phyloP scores from a whole-genome alignment of 352 stramenopile species.

The Pythium chondricola region DNA sequence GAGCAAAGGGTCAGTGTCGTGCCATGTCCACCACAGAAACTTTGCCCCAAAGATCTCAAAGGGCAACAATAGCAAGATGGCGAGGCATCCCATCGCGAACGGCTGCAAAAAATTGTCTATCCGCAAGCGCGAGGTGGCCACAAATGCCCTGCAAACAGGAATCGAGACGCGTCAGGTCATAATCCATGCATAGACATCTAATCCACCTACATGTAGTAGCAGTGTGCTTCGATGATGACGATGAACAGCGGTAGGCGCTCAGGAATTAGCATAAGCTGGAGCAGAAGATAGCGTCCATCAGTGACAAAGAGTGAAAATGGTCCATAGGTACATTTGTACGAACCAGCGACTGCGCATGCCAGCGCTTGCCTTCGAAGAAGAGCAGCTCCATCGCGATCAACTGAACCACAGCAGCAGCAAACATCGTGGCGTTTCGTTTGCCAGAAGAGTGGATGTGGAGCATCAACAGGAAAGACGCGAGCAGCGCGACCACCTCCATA shows the following conservation, averaged over 20 bases:
- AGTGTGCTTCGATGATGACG: constrained; percentile 59
- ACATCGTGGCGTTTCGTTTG: constrained; percentile 64
- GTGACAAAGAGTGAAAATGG: neutral
- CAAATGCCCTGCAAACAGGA: constrained; percentile 67
- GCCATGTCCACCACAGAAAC: constrained; percentile 84
- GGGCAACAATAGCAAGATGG: constrained; percentile 52
- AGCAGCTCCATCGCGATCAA: constrained; percentile 54
- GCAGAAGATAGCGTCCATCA: neutral
- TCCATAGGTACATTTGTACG: neutral
- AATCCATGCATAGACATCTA: no score
- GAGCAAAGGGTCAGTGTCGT: constrained; percentile 73
- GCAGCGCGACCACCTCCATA: constrained; percentile 52
- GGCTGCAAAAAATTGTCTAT: constrained; percentile 73
- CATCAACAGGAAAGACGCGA: constrained; percentile 59
- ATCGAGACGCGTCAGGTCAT: no score
- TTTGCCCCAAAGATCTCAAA: constrained; percentile 75
- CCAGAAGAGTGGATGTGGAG: constrained; percentile 74
- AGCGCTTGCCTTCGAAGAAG: constrained; percentile 57
- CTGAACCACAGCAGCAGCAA: constrained; percentile 40
- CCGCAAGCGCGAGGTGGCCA: constrained; percentile 53
- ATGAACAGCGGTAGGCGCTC: constrained; percentile 42
- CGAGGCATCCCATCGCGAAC: constrained; percentile 53
- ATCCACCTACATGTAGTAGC: constrained; percentile 71
- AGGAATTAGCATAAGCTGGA: constrained; percentile 18
- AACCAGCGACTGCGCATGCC: constrained; percentile 64